Conservation (phyloP, 2,329 filamentous ascomycete species). For the Fusarium nelsonii region DNA sequence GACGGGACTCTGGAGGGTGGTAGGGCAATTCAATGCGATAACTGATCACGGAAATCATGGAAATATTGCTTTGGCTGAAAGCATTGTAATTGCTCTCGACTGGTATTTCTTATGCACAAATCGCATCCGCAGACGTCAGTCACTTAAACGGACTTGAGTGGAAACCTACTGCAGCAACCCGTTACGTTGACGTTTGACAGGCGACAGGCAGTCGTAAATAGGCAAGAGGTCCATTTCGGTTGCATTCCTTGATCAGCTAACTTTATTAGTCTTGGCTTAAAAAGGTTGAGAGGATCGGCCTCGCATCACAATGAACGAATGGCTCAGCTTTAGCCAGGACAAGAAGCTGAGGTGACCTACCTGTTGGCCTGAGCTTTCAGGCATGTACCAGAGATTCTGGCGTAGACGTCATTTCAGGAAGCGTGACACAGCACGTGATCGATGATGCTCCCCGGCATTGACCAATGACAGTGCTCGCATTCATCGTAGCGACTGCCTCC, state of each 20-base stretch:
- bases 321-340: slow-evolving; percentile 24
- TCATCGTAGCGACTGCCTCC: slow-evolving; percentile 34
- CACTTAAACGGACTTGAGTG: slow-evolving; percentile 8
- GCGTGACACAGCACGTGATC: slow-evolving; percentile 40
- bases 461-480: slow-evolving; percentile 46
- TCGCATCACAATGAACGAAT: slow-evolving; percentile 38
- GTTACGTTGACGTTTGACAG: slow-evolving; percentile 36
- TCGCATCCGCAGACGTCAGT: slow-evolving; percentile 31
- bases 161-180: slow-evolving; percentile 37
- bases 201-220: slow-evolving; percentile 26
- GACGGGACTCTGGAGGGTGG: background rate
- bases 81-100: slow-evolving; percentile 10
- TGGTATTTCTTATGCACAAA: slow-evolving; percentile 13
- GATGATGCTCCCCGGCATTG: slow-evolving; percentile 39
- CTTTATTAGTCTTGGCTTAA: slow-evolving; percentile 22
- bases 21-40: slow-evolving; percentile 21
- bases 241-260: slow-evolving; percentile 32
- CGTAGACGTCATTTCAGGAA: slow-evolving; percentile 34
- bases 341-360: slow-evolving; percentile 1
- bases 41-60: slow-evolving; percentile 22
- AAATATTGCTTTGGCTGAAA: slow-evolving; percentile 17
- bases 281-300: slow-evolving; percentile 26
- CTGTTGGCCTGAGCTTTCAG: slow-evolving; percentile 18
- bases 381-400: background rate
- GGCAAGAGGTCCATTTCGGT: slow-evolving; percentile 19